phyloP scores from a whole-genome alignment of 345 rosid genomes.

The Populus pruinosa region DNA sequence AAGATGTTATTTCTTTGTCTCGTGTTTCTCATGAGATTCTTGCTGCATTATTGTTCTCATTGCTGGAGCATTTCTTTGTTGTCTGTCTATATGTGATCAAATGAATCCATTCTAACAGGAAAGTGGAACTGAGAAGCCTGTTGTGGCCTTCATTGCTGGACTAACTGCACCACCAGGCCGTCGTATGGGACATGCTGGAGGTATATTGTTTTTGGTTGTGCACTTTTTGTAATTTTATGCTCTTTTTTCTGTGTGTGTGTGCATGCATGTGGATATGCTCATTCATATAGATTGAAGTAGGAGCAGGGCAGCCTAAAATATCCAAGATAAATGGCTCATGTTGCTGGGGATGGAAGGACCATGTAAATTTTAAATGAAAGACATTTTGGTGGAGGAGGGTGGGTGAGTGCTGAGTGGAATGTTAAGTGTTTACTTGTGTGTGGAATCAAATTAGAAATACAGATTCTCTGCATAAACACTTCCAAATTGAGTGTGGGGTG shows the following conservation, averaged over 20 bases:
- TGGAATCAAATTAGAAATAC: too few relatives aligned
- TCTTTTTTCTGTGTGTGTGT: neutral
- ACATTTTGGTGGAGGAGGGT: too few relatives aligned
- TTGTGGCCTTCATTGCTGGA: conserved; percentile 97
- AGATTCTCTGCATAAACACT: too few relatives aligned
- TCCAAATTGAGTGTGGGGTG: too few relatives aligned
- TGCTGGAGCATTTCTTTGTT: neutral
- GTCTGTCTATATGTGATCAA: neutral
- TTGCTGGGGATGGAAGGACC: neutral
- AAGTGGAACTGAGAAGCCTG: conserved; percentile 89
- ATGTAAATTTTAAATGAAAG: too few relatives aligned
- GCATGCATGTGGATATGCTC: neutral
- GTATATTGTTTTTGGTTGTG: conserved; percentile 29
- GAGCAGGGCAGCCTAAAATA: neutral
- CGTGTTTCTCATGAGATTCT: neutral
- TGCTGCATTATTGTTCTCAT: neutral
- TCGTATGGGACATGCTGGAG: conserved; percentile 99
- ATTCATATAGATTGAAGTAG: neutral
- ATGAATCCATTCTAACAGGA: conserved; percentile 47
- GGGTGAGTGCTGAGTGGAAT: too few relatives aligned
- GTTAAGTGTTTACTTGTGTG: too few relatives aligned
- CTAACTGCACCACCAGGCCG: conserved; percentile 97
- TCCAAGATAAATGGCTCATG: neutral
- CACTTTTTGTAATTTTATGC: neutral
- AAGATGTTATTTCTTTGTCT: neutral